Evolutionary conservation across 140 eudicot species (phyloP), one percentile per base, ranked within the genome.

Genomic region (Anethum foeniculum): DNA sequence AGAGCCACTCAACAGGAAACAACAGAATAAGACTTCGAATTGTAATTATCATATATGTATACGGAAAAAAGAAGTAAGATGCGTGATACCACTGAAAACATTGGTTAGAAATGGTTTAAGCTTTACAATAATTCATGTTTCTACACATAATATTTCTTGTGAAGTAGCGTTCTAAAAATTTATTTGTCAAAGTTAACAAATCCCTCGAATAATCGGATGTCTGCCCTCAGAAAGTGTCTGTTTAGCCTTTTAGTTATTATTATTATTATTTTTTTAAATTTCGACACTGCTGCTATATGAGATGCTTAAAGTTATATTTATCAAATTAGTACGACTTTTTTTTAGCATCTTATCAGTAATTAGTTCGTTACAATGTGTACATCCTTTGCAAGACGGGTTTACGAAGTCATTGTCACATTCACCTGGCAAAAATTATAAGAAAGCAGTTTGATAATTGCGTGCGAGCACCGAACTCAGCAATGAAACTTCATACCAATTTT

Each of bases 61-160:
- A 25, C 60, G 25, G 15, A 1, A 28, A 75, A 13, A 75, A 75
- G 11, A 27, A 47, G 47, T 7, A 16, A 19, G 16, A 62, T 10
- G 52, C 27, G 79, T 47, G 62, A 75, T 47, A 27, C 79, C 27
- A 75, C 79, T 47, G 62, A 75, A 27, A 46, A 75, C 19, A 47
- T 46, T 49, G 32, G 79, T 41, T 74, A 74, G 2, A 19, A n/a
- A 23, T 44, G 78, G 34, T 13, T 4, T n/a, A 14, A 38, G 77
- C 3, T 28, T 67, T 67, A 23, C 48, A 14, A 7, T 5, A 47
- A 73, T 3, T n/a, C 6, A 73, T 23, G 8, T 41, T 41, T 21
- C 77, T 2, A 23, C 3, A 41, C 28, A 43, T 7, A 18, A 11
- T 3, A 38, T 71, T 30, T 34, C 2, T 16, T 16, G 6, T 71